These are phyloP conservation scores for Mercurialis annua DNA, from an alignment of 345 rosid genomes.

Conservation along the genomic window DNA sequence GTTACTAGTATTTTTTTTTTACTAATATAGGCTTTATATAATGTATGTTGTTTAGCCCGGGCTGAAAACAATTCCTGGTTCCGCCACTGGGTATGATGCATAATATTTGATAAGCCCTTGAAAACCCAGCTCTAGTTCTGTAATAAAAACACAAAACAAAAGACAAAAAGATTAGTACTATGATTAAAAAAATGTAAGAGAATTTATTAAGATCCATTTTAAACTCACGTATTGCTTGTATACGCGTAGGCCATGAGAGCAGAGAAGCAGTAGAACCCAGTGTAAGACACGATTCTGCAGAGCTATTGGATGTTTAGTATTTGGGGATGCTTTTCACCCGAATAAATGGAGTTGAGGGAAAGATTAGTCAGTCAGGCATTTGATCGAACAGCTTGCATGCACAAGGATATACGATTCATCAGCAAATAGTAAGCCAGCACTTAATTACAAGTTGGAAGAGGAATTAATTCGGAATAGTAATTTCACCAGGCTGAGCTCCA, in stretches of 20 bases:
- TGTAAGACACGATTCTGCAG: slow-evolving; percentile 63
- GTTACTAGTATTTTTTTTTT: too few relatives aligned
- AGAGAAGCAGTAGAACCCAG: slow-evolving; percentile 65
- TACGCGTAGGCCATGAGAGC: slow-evolving; percentile 59
- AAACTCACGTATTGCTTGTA: slow-evolving; percentile 78
- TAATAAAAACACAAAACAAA: slow-evolving; percentile 20
- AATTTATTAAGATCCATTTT: neutral
- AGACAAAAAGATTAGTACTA: neutral
- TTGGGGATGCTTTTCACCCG: neutral
- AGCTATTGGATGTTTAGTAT: slow-evolving; percentile 79
- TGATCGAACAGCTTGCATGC: slow-evolving; percentile 9
- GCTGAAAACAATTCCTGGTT: too few relatives aligned
- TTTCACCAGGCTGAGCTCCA: too few relatives aligned
- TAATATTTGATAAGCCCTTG: slow-evolving; percentile 86
- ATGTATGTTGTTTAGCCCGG: too few relatives aligned
- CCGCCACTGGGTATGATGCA: too few relatives aligned
- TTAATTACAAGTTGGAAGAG: too few relatives aligned
- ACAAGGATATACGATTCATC: neutral
- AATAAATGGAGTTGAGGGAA: neutral
- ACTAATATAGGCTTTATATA: too few relatives aligned
- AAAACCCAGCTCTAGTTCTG: slow-evolving; percentile 88
- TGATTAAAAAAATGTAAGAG: neutral
- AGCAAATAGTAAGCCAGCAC: too few relatives aligned
- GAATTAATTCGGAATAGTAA: too few relatives aligned
- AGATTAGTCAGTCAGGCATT: slow-evolving; percentile 3